phyloP scores from a whole-genome alignment of 1,284 basidiomycete species.

The Thelephora terrestris region DNA sequence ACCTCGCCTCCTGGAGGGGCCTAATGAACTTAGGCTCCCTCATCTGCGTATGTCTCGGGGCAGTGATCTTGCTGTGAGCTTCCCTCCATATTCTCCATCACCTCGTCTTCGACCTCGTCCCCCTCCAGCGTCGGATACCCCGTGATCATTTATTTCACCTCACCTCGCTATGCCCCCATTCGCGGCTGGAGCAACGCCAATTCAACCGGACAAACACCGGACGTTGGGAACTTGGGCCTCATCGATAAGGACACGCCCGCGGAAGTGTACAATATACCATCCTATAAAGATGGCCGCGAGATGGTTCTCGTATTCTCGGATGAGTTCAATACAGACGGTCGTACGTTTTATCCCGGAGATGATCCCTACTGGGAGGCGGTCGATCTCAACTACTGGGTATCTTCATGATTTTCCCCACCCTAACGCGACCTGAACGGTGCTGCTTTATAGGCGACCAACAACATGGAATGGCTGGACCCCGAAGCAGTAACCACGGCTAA shows the following conservation, averaged over 20 bases:
- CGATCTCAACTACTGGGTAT: slow-evolving; percentile 62
- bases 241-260: slow-evolving; percentile 45
- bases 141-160: slow-evolving; percentile 35
- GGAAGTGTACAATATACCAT: slow-evolving; percentile 29
- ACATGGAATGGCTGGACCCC: slow-evolving; percentile 56
- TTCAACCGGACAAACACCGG: slow-evolving; percentile 33
- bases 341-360: slow-evolving; percentile 42
- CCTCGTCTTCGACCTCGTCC: neutral
- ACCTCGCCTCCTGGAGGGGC: slow-evolving; percentile 22
- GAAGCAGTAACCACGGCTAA: slow-evolving; percentile 50
- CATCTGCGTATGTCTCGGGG: slow-evolving; percentile 19
- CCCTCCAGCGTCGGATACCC: slow-evolving; percentile 36
- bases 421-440: slow-evolving; percentile 3
- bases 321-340: slow-evolving; percentile 55
- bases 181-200: slow-evolving; percentile 42
- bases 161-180: slow-evolving; percentile 15
- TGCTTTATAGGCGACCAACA: slow-evolving; percentile 19
- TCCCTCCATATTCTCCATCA: neutral
- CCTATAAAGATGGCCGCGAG: slow-evolving; percentile 27
- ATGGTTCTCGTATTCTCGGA: slow-evolving; percentile 57
- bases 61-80: slow-evolving; percentile 29
- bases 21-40: slow-evolving; percentile 24
- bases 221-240: slow-evolving; percentile 26
- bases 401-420: neutral
- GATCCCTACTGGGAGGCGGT: slow-evolving; percentile 63